phyloP scores from a whole-genome alignment of 179 eudicot species.

The Silene noctiflora region DNA sequence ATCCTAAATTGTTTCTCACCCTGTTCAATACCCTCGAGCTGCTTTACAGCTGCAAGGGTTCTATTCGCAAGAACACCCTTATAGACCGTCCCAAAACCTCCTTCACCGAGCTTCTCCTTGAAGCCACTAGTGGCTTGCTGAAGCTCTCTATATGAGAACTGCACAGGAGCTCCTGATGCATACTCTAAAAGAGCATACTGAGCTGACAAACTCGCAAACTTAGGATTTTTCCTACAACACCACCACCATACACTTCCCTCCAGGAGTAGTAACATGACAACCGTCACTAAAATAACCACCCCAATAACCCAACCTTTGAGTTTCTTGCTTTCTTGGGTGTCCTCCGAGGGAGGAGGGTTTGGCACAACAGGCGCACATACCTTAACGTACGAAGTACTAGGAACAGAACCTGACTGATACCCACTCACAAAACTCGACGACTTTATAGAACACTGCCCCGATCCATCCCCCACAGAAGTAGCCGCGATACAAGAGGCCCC shows the following conservation, averaged over 20 bases:
- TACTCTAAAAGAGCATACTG: constrained; percentile 75
- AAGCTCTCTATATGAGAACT: constrained; percentile 67
- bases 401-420: constrained; percentile 63
- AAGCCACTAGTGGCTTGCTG: constrained; percentile 65
- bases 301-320: constrained; percentile 52
- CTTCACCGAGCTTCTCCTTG: constrained; percentile 79
- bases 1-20: constrained; percentile 92
- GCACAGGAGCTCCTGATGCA: constrained; percentile 85
- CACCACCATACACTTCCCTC: constrained; percentile 67
- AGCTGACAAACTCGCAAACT: constrained; percentile 48
- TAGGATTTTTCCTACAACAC: constrained; percentile 56
- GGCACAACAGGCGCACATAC: constrained; percentile 53
- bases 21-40: constrained; percentile 82
- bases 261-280: constrained; percentile 35
- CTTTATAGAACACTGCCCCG: constrained; percentile 60
- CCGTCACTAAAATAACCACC: constrained; percentile 41
- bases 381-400: constrained; percentile 78
- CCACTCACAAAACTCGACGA: constrained; percentile 49
- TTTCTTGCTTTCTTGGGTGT: constrained; percentile 10
- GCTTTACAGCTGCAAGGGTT: constrained; percentile 67
- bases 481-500: constrained; percentile 58
- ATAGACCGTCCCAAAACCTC: constrained; percentile 90
- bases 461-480: constrained; percentile 61
- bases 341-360: constrained; percentile 34
- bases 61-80: constrained; percentile 58